Base-by-base conservation (phyloP, 2,329 filamentous ascomycete species). In the Aspergillus costaricaensis region DNA sequence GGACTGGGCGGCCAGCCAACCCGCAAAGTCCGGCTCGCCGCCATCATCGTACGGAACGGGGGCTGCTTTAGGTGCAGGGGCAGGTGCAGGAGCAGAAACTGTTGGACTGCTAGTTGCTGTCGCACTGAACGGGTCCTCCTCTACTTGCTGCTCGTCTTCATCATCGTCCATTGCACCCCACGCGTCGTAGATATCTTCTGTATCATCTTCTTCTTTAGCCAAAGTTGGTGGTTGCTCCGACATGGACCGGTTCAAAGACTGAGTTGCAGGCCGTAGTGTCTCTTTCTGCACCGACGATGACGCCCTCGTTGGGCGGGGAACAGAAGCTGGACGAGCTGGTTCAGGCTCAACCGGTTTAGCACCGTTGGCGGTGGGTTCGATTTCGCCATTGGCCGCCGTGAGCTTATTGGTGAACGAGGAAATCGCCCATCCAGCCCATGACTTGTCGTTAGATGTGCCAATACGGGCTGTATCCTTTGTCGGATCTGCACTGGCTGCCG, bases 401-500 rank as follows among this genome's bases (percentile, higher is more conserved):
- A 98, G 76, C 70, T 96, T 97, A 77, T 98, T 98, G 2, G 95
- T 98, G 73, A 99, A 99, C 1, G 92, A 97, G 0, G 95, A 98
- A 57, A 99, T 97, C 1, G 95, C 95, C 95, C 95, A 99, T 12
- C 95, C 95, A 1, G 95, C 87, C 95, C 95, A 98, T 2, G 88
- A 87, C 21, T 84, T 81, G 57, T 88, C 84, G 41, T 83, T 85
- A 62, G 92, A 90, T 1, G 92, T 95, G 63, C 89, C 88, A 83
- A 96, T 95, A 36, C 91, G 86, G 1, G 91, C 89, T 0, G 85
- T 83, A 19, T 77, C 72, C 43, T 79, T 75, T 30, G 77, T 74
- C 23, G 66, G 63, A 23, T 81, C 77, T 12, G 82, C 75, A 3
- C 84, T 78, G 23, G 80, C 80, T 17, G 88, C 83, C 0, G 91